A percentile compares a stretch with the other conserved stretches of the same genome.
phyloP scores from a whole-genome alignment of 2,329 filamentous ascomycete species.

The Sporothrix euskadiensis region DNA sequence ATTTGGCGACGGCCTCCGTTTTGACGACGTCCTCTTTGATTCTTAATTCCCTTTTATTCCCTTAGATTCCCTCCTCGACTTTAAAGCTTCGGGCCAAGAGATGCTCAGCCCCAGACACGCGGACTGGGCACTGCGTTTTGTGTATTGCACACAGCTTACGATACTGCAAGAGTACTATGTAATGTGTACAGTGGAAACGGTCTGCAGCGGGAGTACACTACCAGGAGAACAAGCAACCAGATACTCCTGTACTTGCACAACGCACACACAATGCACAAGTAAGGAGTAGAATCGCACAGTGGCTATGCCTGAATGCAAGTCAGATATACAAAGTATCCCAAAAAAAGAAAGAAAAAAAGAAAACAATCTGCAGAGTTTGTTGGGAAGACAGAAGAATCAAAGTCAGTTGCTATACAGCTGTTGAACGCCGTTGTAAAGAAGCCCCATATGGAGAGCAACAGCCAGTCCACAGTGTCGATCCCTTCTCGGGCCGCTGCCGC shows the following conservation, averaged over 20 bases:
- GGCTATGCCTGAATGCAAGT: not conserved
- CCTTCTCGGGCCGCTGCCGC: slow-evolving; percentile 2
- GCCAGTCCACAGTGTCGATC: slow-evolving; percentile 13
- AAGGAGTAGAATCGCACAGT: not conserved
- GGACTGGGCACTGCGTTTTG: not conserved
- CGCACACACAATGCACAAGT: not conserved
- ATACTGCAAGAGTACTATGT: not conserved
- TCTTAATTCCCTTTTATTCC: not conserved
- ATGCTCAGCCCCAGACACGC: not conserved
- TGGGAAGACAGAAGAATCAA: not conserved
- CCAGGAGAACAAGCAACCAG: no score
- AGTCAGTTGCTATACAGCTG: not conserved
- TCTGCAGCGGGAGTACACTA: not conserved
- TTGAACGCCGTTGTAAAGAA: not conserved
- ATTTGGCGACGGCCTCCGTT: not conserved
- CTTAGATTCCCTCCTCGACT: not conserved
- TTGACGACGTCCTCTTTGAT: not conserved
- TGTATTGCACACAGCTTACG: not conserved
- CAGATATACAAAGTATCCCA: not conserved
- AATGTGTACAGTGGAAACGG: not conserved
- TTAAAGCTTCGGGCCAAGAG: not conserved
- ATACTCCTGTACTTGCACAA: not conserved
- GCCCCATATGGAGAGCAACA: not conserved
- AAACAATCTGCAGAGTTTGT: not conserved
- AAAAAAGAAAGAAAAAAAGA: no score